phyloP scores from a whole-genome alignment of 305 asterid species.

The Plantago lanceolata region DNA sequence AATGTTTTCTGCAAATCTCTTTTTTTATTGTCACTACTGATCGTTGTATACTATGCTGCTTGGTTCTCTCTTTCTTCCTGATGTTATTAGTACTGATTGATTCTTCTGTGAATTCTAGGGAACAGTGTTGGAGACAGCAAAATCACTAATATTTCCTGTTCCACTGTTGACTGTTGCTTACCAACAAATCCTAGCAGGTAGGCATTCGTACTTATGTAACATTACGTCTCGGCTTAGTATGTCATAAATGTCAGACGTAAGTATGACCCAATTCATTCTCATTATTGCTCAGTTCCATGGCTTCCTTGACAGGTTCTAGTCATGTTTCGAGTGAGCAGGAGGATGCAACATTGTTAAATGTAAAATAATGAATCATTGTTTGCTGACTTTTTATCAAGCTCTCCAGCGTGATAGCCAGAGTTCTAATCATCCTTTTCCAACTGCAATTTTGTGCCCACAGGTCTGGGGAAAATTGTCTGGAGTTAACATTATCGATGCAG shows the following conservation, averaged over 20 bases:
- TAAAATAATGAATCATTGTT: conserved; percentile 28
- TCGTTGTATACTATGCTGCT: conserved; percentile 12
- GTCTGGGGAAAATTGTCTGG: conserved; percentile 80
- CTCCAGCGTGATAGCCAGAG: conserved; percentile 9
- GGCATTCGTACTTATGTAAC: conserved; percentile 13
- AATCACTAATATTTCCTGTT: conserved; percentile 60
- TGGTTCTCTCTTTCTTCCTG: conserved; percentile 9
- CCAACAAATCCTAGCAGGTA: conserved; percentile 96
- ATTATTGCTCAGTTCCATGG: conserved; percentile 17
- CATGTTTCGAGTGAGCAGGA: conserved; percentile 43
- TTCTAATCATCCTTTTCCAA: conserved; percentile 22
- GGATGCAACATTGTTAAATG: conserved; percentile 57
- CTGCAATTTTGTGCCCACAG: conserved; percentile 39
- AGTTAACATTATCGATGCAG: conserved; percentile 62
- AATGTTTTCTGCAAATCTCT: conserved; percentile 4
- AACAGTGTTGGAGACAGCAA: conserved; percentile 61
- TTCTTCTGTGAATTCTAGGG: conserved; percentile 45
- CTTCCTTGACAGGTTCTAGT: conserved; percentile 49
- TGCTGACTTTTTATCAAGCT: conserved; percentile 23
- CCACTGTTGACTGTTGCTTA: conserved; percentile 79
- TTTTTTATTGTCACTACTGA: not conserved
- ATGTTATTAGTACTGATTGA: conserved; percentile 23
- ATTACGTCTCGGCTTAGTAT: conserved; percentile 3
- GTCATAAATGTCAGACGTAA: not conserved
- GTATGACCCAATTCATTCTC: conserved; percentile 15